These are phyloP conservation scores for Candida silvatica DNA, from an alignment of 805 yeast species.

Conservation along the genomic window DNA sequence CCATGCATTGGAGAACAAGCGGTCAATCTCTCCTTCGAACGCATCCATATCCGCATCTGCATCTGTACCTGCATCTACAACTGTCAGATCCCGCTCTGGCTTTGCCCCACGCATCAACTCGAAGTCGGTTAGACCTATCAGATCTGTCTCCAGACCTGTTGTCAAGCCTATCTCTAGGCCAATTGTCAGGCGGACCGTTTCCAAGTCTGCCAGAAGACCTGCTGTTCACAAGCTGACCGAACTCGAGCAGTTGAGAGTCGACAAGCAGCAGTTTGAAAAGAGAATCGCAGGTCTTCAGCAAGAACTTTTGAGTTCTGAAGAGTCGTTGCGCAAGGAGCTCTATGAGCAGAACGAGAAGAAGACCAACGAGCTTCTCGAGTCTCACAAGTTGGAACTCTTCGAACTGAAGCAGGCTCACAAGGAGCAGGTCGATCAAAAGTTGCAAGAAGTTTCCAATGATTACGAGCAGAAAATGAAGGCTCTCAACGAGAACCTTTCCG, in stretches of 20 bases:
- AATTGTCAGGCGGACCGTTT: no score
- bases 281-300: not conserved
- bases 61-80: not conserved
- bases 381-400: slow-evolving; percentile 25
- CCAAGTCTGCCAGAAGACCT: no score
- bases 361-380: slow-evolving; percentile 27
- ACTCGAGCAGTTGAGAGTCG: no score
- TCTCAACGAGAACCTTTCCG: no score
- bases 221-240: no score
- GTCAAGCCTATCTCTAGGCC: no score
- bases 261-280: not conserved
- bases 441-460: slow-evolving; percentile 22
- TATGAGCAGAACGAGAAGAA: slow-evolving; percentile 26
- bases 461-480: no score
- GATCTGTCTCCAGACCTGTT: no score
- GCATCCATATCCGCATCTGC: not conserved
- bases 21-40: not conserved
- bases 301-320: not conserved
- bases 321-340: slow-evolving; percentile 7
- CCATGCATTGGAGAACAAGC: no score
- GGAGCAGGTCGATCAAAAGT: slow-evolving; percentile 21
- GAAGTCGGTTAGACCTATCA: not conserved
- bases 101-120: not conserved
- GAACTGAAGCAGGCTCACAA: slow-evolving; percentile 21
- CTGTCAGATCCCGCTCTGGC: not conserved